A percentile compares a stretch with the other conserved stretches of the same genome.
Evolutionary conservation across 306 rosid species (phyloP).

Genomic region (Oemleria cerasiformis): DNA sequence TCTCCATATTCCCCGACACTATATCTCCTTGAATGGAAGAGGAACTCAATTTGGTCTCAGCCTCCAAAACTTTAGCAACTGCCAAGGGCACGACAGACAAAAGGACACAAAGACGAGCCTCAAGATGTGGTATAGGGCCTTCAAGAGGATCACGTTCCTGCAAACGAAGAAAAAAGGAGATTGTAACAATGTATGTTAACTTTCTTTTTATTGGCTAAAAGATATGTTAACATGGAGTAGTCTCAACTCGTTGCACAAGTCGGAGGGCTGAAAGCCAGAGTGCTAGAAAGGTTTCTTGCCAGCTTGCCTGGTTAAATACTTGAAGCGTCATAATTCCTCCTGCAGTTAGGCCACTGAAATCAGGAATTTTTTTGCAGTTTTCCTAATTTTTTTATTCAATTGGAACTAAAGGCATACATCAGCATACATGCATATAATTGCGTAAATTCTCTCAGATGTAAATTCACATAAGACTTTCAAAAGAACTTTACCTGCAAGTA

Average conservation of each 20-base stretch:
- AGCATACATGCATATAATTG: background rate
- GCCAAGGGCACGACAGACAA: constrained; percentile 71
- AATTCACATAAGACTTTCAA: constrained; percentile 19
- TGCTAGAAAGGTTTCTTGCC: constrained; percentile 81
- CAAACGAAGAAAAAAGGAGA: constrained; percentile 19
- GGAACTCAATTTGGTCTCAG: constrained; percentile 31
- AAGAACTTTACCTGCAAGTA: constrained; percentile 51
- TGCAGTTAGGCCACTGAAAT: constrained; percentile 49
- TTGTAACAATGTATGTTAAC: constrained; percentile 15
- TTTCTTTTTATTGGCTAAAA: constrained; percentile 16
- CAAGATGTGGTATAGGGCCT: constrained; percentile 76
- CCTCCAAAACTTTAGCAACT: constrained; percentile 48
- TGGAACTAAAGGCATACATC: background rate
- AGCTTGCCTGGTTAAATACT: constrained; percentile 70
- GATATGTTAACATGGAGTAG: constrained; percentile 30
- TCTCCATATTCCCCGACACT: constrained; percentile 21
- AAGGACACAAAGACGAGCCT: constrained; percentile 68
- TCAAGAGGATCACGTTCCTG: constrained; percentile 86
- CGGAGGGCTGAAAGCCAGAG: constrained; percentile 90
- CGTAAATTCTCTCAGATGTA: constrained; percentile 15
- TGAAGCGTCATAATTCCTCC: constrained; percentile 59
- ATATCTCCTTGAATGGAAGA: constrained; percentile 29
- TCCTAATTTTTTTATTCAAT: background rate
- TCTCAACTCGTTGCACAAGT: constrained; percentile 87
- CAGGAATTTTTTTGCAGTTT: constrained; percentile 25